phyloP scores from a whole-genome alignment of 148 eudicot genomes.

The Simmondsia chinensis region DNA sequence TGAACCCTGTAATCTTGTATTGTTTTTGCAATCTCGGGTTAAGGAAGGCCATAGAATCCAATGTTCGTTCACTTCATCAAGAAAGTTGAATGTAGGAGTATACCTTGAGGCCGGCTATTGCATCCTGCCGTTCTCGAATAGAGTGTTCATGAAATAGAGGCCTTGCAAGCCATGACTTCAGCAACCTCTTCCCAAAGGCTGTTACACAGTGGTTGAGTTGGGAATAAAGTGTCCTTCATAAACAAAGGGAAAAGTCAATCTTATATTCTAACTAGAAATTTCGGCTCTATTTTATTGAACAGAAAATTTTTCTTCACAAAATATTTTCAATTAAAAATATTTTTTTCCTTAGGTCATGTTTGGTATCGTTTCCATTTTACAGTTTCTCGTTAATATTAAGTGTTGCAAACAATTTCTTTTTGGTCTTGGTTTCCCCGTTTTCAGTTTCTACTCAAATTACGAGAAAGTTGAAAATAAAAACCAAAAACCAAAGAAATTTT shows the following conservation, averaged over 20 bases:
- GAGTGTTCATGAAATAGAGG: conserved; percentile 59
- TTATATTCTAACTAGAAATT: conserved; percentile 3
- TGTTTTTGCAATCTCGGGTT: too few relatives aligned
- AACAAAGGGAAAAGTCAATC: background rate
- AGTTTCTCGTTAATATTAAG: too few relatives aligned
- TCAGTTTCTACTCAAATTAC: too few relatives aligned
- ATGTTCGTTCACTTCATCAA: too few relatives aligned
- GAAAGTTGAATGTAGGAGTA: background rate
- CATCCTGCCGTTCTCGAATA: conserved; percentile 87
- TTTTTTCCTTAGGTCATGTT: too few relatives aligned
- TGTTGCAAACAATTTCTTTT: too few relatives aligned
- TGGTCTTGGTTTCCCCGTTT: too few relatives aligned
- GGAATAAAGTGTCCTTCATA: conserved; percentile 62
- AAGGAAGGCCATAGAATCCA: background rate
- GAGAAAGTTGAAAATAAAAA: too few relatives aligned
- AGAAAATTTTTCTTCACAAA: background rate
- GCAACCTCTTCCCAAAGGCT: conserved; percentile 89
- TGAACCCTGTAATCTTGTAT: too few relatives aligned
- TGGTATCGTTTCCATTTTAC: too few relatives aligned
- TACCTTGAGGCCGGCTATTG: conserved; percentile 79
- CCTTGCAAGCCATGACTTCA: conserved; percentile 90
- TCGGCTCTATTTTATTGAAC: background rate
- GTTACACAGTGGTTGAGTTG: conserved; percentile 87
- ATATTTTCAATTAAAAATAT: too few relatives aligned
- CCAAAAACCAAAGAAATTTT: too few relatives aligned